Percentiles rank a stretch among this genome's conserved stretches.
These are phyloP conservation scores for Hibiscus tridactylites DNA, from an alignment of 345 rosid species.

Conservation along the genomic window DNA sequence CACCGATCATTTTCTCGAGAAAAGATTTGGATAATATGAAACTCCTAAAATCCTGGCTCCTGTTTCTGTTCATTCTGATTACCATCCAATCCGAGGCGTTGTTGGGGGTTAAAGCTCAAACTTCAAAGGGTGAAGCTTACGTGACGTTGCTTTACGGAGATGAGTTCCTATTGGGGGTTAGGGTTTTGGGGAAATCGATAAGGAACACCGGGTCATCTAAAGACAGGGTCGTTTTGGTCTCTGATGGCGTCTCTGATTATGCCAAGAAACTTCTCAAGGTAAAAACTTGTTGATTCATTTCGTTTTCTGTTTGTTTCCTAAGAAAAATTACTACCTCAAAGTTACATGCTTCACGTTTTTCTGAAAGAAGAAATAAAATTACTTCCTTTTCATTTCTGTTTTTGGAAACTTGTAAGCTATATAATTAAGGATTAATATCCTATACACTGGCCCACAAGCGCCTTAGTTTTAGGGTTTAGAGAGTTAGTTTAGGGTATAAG, in stretches of 20 bases:
- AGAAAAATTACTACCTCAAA: not conserved
- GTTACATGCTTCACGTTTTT: not conserved
- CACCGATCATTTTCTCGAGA: too few relatives aligned
- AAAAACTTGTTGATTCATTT: not conserved
- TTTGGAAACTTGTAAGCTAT: too few relatives aligned
- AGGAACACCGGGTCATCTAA: conserved; percentile 65
- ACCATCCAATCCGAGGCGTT: conserved; percentile 28
- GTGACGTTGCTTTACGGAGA: conserved; percentile 87
- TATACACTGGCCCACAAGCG: too few relatives aligned
- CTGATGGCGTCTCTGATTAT: conserved; percentile 84
- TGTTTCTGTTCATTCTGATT: conserved; percentile 23
- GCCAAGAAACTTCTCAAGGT: conserved; percentile 61
- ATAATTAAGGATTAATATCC: too few relatives aligned
- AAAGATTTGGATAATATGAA: conserved; percentile 12
- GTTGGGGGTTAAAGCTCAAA: conserved; percentile 21
- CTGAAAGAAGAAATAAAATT: not conserved
- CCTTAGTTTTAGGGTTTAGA: too few relatives aligned
- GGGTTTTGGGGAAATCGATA: conserved; percentile 89
- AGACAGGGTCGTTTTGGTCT: conserved; percentile 85
- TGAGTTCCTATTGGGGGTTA: conserved; percentile 87
- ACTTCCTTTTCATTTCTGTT: too few relatives aligned
- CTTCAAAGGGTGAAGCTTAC: conserved; percentile 52
- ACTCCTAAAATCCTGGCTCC: conserved; percentile 22
- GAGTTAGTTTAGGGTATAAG: too few relatives aligned
- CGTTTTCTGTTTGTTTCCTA: not conserved